Evolutionary conservation across 495 filamentous ascomycete species (phyloP).

Genomic region (Trichoderma virens): DNA sequence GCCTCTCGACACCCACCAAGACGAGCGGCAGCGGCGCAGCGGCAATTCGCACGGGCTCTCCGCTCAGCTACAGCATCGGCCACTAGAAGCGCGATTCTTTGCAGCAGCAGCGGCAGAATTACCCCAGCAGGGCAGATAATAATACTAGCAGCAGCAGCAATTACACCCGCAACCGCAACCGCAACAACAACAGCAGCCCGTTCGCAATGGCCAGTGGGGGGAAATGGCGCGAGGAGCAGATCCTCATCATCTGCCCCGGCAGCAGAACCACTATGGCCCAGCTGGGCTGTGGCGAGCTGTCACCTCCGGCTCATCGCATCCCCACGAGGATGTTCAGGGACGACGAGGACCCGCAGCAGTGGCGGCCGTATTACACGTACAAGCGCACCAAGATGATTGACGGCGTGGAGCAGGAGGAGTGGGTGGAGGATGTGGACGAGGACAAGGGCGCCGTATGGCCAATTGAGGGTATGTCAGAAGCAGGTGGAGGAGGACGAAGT

Average conservation of each 20-base stretch:
- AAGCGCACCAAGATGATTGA: conserved; percentile 48
- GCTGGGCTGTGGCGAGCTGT: conserved; percentile 86
- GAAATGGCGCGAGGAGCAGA: conserved; percentile 48
- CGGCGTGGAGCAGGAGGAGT: conserved; percentile 41
- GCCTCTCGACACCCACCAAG: background rate
- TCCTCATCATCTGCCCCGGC: conserved; percentile 81
- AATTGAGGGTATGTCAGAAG: conserved; percentile 42
- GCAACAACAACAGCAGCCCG: background rate
- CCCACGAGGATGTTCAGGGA: conserved; percentile 90
- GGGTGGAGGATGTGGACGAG: conserved; percentile 80
- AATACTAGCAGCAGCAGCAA: background rate
- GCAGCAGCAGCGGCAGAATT: background rate
- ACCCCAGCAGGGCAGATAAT: background rate
- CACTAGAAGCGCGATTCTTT: background rate
- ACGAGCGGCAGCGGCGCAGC: background rate
- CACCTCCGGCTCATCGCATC: conserved; percentile 71
- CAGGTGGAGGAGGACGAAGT: background rate
- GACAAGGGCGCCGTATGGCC: conserved; percentile 87
- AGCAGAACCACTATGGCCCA: conserved; percentile 91
- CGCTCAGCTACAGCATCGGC: background rate
- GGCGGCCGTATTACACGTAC: conserved; percentile 73
- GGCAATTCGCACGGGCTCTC: background rate
- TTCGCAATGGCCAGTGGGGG: conserved; percentile 13
- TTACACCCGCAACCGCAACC: background rate
- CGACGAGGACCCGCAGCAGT: conserved; percentile 63